Conservation (phyloP, 257 asterid species). For the Capsicum rhomboideum region DNA sequence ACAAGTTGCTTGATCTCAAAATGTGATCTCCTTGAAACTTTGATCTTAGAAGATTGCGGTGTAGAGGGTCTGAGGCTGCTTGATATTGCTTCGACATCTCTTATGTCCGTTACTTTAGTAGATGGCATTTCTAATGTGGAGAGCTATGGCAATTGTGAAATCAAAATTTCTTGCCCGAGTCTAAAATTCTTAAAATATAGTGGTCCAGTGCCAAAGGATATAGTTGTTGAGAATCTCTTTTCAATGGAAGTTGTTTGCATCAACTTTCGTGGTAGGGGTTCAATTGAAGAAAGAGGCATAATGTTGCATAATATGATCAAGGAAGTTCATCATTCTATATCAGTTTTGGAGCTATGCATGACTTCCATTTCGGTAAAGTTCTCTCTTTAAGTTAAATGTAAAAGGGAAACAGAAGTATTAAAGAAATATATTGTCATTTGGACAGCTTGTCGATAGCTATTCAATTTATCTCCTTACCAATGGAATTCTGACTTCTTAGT, state of each 20-base stretch:
- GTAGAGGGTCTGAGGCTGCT: background rate
- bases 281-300: background rate
- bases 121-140: background rate
- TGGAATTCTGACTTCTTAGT: background rate
- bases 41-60: background rate
- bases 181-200: background rate
- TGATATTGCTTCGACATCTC: background rate
- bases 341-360: background rate
- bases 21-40: background rate
- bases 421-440: background rate
- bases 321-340: background rate
- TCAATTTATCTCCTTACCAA: background rate
- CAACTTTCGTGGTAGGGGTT: background rate
- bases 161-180: background rate
- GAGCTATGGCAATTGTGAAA: background rate
- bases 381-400: background rate
- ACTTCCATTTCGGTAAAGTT: background rate
- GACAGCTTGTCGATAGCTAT: background rate
- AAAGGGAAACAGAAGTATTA: background rate
- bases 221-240: background rate
- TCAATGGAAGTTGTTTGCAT: background rate
- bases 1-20: background rate
- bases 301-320: background rate
- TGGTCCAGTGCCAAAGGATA: background rate
- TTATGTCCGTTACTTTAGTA: background rate